Conservation (phyloP, 805 yeast species). For the Starmerella scarabaei region DNA sequence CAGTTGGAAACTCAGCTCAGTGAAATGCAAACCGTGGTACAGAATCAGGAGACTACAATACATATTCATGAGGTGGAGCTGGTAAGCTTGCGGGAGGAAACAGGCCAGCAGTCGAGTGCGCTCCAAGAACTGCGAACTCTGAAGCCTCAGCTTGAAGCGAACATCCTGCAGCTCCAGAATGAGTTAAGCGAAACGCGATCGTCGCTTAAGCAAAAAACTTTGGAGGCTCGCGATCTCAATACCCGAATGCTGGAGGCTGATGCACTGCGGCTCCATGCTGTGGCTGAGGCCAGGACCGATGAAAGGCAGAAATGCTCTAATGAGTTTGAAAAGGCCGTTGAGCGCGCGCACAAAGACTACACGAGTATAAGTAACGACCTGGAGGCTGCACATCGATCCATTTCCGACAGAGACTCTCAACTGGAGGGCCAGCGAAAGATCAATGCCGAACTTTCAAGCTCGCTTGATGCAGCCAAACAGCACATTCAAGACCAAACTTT, state of each 20-base stretch:
- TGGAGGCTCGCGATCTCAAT: not conserved
- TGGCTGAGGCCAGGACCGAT: not conserved
- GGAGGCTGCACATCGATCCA: not conserved
- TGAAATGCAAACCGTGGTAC: not conserved
- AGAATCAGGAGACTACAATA: not conserved
- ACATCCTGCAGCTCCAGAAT: not conserved
- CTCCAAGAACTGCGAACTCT: not conserved
- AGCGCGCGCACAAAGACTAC: not conserved
- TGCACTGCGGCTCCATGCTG: not conserved
- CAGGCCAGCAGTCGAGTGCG: not conserved
- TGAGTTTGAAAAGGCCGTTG: not conserved
- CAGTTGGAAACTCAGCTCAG: not conserved
- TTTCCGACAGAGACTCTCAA: not conserved
- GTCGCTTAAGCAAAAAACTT: not conserved
- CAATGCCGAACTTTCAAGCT: not conserved
- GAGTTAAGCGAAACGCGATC: not conserved
- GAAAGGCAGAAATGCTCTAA: not conserved
- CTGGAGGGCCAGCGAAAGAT: not conserved
- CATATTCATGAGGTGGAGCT: not conserved
- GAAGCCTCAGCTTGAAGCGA: not conserved
- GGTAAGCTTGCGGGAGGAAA: not conserved
- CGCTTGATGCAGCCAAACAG: not conserved
- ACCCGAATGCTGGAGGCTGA: not conserved
- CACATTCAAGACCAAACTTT: not conserved
- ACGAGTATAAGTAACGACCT: not conserved